phyloP scores from a whole-genome alignment of 768 basidiomycete species.

The Boletus insuetus region DNA sequence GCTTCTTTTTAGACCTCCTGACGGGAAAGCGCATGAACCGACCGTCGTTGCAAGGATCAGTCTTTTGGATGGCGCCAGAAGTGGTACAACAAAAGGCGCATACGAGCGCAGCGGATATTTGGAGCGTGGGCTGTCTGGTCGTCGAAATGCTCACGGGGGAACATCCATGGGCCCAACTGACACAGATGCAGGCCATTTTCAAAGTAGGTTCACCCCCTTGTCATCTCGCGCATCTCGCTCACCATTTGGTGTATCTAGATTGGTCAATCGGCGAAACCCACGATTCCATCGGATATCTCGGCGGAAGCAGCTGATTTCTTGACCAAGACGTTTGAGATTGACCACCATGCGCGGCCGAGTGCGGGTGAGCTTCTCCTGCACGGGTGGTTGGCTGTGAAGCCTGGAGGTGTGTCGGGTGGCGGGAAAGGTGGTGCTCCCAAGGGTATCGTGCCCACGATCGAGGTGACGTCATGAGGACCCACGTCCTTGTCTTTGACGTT shows the following conservation, averaged over 20 bases:
- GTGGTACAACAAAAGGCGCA: conserved; percentile 95
- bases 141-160: conserved; percentile 97
- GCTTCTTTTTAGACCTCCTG: conserved; percentile 34
- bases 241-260: conserved; percentile 47
- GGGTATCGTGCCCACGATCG: conserved; percentile 26
- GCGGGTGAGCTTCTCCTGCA: conserved; percentile 75
- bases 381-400: conserved; percentile 56
- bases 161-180: conserved; percentile 93
- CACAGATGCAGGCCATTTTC: conserved; percentile 99
- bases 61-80: conserved; percentile 99
- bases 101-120: conserved; percentile 91
- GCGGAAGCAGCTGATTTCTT: conserved; percentile 86
- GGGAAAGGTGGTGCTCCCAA: conserved; percentile 23
- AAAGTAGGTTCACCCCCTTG: conserved; percentile 50
- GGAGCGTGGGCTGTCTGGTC: conserved; percentile 93
- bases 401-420: conserved; percentile 9
- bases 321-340: conserved; percentile 78
- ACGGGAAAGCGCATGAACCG: conserved; percentile 75
- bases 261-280: conserved; percentile 83
- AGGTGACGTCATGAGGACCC: conserved; percentile 22
- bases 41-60: conserved; percentile 93
- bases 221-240: background rate
- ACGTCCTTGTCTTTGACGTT: background rate
- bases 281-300: conserved; percentile 90
- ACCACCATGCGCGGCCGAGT: conserved; percentile 77